Percentiles rank a stretch among this genome's conserved stretches.
Evolutionary conservation across 495 filamentous ascomycete species (phyloP).

Genomic region (Penicillium malachiteum): DNA sequence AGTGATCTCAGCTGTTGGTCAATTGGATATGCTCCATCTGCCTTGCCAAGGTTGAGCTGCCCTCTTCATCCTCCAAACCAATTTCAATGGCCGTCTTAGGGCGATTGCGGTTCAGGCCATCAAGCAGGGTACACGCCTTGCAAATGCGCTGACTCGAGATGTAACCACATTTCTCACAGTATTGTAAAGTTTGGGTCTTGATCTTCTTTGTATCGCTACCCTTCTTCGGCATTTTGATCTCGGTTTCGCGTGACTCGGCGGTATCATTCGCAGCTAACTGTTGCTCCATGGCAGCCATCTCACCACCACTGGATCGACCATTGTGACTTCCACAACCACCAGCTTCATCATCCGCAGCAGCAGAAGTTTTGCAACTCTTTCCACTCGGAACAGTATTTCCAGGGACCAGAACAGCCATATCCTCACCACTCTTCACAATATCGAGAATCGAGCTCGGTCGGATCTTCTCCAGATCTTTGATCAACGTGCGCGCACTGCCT

Average conservation of each 20-base stretch:
- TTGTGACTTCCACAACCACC: slow-evolving; percentile 76
- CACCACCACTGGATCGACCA: slow-evolving; percentile 67
- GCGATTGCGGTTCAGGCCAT: slow-evolving; percentile 87
- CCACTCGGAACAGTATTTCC: slow-evolving; percentile 41
- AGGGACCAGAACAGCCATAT: slow-evolving; percentile 88
- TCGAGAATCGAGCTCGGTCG: slow-evolving; percentile 92
- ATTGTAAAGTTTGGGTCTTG: slow-evolving; percentile 72
- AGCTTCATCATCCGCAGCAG: slow-evolving; percentile 56
- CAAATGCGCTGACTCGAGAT: slow-evolving; percentile 94
- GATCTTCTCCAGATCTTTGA: slow-evolving; percentile 92
- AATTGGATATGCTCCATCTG: slow-evolving; percentile 55
- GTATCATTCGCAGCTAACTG: slow-evolving; percentile 67
- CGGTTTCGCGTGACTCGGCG: slow-evolving; percentile 65
- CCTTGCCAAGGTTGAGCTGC: slow-evolving; percentile 52
- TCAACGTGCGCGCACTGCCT: slow-evolving; percentile 83
- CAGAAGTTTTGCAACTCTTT: slow-evolving; percentile 28
- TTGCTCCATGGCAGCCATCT: slow-evolving; percentile 93
- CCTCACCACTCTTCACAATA: slow-evolving; percentile 91
- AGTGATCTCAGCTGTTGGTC: slow-evolving; percentile 27
- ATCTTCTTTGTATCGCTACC: slow-evolving; percentile 26
- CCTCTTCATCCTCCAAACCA: slow-evolving; percentile 53
- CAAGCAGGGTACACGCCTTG: slow-evolving; percentile 88
- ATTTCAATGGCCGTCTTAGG: slow-evolving; percentile 71
- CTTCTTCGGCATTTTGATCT: slow-evolving; percentile 54
- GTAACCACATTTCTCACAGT: slow-evolving; percentile 87